Percentiles rank a stretch among this genome's conserved stretches.
These are phyloP conservation scores for Thozetella sp. DNA, from an alignment of 495 filamentous ascomycete genomes.

Conservation along the genomic window DNA sequence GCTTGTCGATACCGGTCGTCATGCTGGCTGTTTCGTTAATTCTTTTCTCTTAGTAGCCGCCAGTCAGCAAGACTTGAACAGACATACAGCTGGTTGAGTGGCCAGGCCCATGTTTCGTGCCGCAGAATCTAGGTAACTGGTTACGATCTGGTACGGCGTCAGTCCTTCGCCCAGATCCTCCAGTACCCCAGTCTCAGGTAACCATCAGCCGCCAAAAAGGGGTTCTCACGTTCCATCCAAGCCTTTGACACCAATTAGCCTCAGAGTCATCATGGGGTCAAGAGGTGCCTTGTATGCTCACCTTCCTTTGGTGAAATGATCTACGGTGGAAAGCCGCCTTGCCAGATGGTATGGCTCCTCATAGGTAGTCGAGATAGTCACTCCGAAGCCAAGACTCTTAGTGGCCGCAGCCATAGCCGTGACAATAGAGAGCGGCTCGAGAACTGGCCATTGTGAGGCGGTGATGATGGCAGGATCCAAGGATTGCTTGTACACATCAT, in stretches of 20 bases:
- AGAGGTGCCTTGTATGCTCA: conserved; percentile 13
- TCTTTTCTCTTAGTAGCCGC: neutral
- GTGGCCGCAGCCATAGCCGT: conserved; percentile 54
- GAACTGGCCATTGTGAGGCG: conserved; percentile 70
- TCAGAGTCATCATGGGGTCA: neutral
- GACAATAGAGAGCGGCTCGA: conserved; percentile 46
- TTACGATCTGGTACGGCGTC: conserved; percentile 50
- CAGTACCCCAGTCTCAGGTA: neutral
- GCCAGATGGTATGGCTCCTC: conserved; percentile 73
- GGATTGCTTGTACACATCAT: conserved; percentile 66
- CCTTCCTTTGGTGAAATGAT: conserved; percentile 69
- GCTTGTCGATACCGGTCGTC: conserved; percentile 69
- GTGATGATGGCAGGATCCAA: conserved; percentile 59
- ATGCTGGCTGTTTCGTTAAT: conserved; percentile 41
- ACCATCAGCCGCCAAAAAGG: neutral
- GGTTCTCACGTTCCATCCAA: conserved; percentile 59
- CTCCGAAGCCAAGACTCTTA: conserved; percentile 63
- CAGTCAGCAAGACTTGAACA: neutral
- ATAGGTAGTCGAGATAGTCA: conserved; percentile 68
- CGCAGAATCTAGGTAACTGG: conserved; percentile 67
- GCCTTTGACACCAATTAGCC: conserved; percentile 15
- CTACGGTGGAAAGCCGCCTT: conserved; percentile 63
- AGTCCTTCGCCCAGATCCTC: conserved; percentile 9
- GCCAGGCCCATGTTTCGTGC: conserved; percentile 60
- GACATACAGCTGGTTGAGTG: conserved; percentile 44